Base-by-base conservation (phyloP, 495 filamentous ascomycete species). In the Rusavskia elegans region DNA sequence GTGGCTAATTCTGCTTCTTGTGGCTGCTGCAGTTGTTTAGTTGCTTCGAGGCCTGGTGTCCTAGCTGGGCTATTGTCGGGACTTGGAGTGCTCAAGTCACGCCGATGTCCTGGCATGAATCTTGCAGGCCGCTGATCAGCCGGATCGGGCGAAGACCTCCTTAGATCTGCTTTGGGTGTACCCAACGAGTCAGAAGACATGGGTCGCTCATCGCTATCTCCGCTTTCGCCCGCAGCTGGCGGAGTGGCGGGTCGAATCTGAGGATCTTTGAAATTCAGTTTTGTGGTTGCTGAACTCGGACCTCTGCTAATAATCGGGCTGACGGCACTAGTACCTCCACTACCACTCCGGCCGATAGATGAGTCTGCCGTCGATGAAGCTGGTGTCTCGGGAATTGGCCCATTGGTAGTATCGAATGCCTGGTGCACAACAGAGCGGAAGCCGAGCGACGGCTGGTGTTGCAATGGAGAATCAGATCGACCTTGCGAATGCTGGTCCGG, bases 401-500 rank as follows among this genome's bases (percentile, higher is more conserved):
- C 68, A 45, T 73, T 65, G 30, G 46, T 54, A 48, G 61, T 63
- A 63, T 84, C 81, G 57, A 87, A 87, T 25, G 82, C 82, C 58
- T 84, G 77, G 57, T 84, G 67, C 10, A 87, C 82, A 2, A 77
- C 77, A 0, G 82, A 83, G n/a, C 68, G 69, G 59, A 83, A 84
- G 4, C 82, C 81, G 7, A 75, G 54, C 9, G 80, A 82, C 6
- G 75, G 68, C 45, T 74, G 70, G 55, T 80, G 77, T 14, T 75
- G 71, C 23, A 81, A 59, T 42, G 53, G 48, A 8, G 51, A 52
- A 13, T 44, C 54, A 20, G 54, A 56, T 45, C 59, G 25, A 17
- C 40, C 49, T 39, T 57, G 29, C 23, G 51, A 52, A 41, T 45
- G 49, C 39, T 65, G 64, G 29, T 51, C 50, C 11, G 21, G 44